phyloP scores from a whole-genome alignment of 441 rosid species.

The Erodium chrysanthum region DNA sequence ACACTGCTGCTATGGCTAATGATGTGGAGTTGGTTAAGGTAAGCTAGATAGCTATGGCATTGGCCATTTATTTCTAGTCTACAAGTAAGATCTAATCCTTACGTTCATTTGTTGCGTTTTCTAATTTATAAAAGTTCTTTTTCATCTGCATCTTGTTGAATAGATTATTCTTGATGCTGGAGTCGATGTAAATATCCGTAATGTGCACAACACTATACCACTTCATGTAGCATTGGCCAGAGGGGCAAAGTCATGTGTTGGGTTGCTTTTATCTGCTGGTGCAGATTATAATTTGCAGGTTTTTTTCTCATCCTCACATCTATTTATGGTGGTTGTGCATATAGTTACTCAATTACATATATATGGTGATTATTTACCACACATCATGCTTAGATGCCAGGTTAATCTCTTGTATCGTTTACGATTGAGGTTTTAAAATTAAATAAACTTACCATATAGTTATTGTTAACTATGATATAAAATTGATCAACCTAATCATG shows the following conservation, averaged over 20 bases:
- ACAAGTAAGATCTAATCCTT: not conserved
- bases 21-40: slow-evolving; percentile 86
- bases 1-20: slow-evolving; percentile 92
- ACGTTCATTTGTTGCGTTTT: slow-evolving; percentile 5
- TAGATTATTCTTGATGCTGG: slow-evolving; percentile 96
- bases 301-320: slow-evolving; percentile 23
- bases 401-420: not conserved
- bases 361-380: not conserved
- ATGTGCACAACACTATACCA: slow-evolving; percentile 77
- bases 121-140: not conserved
- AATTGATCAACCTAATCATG: not conserved
- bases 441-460: not conserved
- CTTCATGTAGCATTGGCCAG: slow-evolving; percentile 94
- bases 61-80: not conserved
- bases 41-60: slow-evolving; percentile 22
- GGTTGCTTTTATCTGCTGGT: slow-evolving; percentile 74
- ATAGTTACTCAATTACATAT: slow-evolving; percentile 7
- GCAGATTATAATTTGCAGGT: slow-evolving; percentile 90
- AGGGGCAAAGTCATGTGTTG: slow-evolving; percentile 88
- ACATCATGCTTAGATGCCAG: not conserved
- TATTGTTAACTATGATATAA: not conserved
- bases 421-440: not conserved
- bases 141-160: slow-evolving; percentile 18
- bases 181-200: slow-evolving; percentile 85
- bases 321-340: slow-evolving; percentile 8